Conservation (phyloP, 2,329 filamentous ascomycete species). For the Colletotrichum destructivum region DNA sequence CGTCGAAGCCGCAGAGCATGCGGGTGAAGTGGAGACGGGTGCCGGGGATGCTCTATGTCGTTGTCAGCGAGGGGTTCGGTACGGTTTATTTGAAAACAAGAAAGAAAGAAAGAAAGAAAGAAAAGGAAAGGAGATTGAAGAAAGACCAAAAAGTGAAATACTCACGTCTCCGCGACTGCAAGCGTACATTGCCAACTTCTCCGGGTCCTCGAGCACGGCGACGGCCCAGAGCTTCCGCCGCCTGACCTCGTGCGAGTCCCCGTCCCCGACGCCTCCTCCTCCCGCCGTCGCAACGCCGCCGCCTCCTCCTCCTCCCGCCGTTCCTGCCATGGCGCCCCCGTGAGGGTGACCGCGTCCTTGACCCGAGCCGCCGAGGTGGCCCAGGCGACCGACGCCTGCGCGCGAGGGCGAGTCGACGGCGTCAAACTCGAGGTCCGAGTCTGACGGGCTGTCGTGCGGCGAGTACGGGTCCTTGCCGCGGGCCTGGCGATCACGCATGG, state of each 20-base stretch:
- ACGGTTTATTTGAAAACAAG: neutral
- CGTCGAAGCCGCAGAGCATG: slow-evolving; percentile 68
- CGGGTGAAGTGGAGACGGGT: slow-evolving; percentile 71
- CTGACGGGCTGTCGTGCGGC: slow-evolving; percentile 50
- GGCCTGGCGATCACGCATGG: slow-evolving; percentile 72
- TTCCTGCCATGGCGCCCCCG: neutral
- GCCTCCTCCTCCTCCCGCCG: neutral
- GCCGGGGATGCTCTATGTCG: slow-evolving; percentile 66
- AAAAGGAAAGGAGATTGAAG: neutral
- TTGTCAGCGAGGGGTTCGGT: neutral
- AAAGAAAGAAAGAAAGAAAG: neutral
- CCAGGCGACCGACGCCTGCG: slow-evolving; percentile 21
- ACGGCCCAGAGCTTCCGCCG: slow-evolving; percentile 66
- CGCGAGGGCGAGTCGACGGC: slow-evolving; percentile 30
- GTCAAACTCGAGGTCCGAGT: slow-evolving; percentile 48
- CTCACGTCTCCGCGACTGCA: slow-evolving; percentile 69
- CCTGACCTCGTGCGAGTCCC: slow-evolving; percentile 58
- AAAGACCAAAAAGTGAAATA: slow-evolving; percentile 38
- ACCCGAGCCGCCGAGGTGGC: slow-evolving; percentile 17
- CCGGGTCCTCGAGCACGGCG: slow-evolving; percentile 69
- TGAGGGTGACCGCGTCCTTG: neutral
- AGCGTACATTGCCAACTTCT: slow-evolving; percentile 73
- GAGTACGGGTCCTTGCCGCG: slow-evolving; percentile 70
- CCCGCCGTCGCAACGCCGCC: slow-evolving; percentile 14
- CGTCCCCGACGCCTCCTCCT: slow-evolving; percentile 34